Evolutionary conservation across 306 rosid species (phyloP).

Genomic region (Argentina anserina): DNA sequence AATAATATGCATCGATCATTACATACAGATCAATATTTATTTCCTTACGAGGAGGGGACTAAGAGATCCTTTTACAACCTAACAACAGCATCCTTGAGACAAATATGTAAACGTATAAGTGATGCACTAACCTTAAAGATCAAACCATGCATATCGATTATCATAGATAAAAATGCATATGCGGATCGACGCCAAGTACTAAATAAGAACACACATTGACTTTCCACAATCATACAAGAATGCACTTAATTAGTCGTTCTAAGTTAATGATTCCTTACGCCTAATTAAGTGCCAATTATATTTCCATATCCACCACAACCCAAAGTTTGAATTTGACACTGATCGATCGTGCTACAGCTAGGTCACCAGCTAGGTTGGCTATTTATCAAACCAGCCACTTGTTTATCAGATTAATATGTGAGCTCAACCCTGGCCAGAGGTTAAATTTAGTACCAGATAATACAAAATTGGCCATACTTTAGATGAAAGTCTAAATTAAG

Average conservation of each 20-base stretch:
- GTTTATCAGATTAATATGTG: neutral
- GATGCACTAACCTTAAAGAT: neutral
- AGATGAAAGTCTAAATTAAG: neutral
- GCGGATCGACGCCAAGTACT: neutral
- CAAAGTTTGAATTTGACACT: constrained; percentile 5
- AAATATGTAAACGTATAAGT: neutral
- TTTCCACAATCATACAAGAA: neutral
- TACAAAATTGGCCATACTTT: neutral
- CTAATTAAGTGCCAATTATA: constrained; percentile 1
- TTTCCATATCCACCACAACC: neutral
- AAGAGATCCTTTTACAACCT: neutral
- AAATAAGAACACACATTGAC: neutral
- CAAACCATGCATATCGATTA: neutral
- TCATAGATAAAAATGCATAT: neutral
- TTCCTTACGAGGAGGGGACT: neutral
- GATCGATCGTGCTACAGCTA: constrained; percentile 9
- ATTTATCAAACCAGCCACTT: constrained; percentile 16
- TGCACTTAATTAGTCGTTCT: neutral
- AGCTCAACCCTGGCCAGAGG: neutral
- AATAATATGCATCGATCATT: neutral
- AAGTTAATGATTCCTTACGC: constrained; percentile 6
- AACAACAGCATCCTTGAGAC: neutral
- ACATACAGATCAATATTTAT: neutral
- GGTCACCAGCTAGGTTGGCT: neutral
- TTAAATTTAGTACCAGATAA: neutral